These are phyloP conservation scores for Termitomyces sp. DNA, from an alignment of 1,284 basidiomycete species.

Conservation along the genomic window DNA sequence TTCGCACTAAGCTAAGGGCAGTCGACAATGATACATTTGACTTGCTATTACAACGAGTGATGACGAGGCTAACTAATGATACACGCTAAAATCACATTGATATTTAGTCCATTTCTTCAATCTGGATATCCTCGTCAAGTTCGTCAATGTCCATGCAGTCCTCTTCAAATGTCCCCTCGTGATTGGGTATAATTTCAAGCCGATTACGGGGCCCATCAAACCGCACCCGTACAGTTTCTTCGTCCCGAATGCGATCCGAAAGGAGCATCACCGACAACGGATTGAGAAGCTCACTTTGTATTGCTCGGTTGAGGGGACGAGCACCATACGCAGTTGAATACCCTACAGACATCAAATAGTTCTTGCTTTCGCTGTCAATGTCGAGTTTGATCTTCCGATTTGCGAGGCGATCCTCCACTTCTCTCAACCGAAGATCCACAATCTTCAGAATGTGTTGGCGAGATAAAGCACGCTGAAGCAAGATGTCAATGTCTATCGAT, in stretches of 20 bases:
- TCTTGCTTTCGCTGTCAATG: conserved; percentile 73
- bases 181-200: conserved; percentile 81
- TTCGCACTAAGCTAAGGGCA: too few species aligned
- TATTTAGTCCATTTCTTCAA: conserved; percentile 71
- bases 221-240: conserved; percentile 70
- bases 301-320: conserved; percentile 86
- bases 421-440: conserved; percentile 75
- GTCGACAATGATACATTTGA: too few species aligned
- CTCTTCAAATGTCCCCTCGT: conserved; percentile 48
- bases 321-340: conserved; percentile 88
- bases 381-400: conserved; percentile 78
- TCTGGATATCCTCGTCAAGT: conserved; percentile 50
- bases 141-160: conserved; percentile 62
- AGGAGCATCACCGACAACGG: conserved; percentile 88
- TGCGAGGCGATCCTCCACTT: conserved; percentile 66
- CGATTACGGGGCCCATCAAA: conserved; percentile 86
- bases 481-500: conserved; percentile 1
- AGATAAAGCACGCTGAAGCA: conserved; percentile 67
- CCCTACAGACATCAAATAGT: conserved; percentile 80
- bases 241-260: conserved; percentile 79
- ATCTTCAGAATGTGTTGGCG: conserved; percentile 75
- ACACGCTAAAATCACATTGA: neutral
- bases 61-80: too few species aligned
- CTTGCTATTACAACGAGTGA: too few species aligned
- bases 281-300: conserved; percentile 92